These are phyloP conservation scores for Prunella vulgaris DNA, from an alignment of 257 asterid species.

Conservation along the genomic window DNA sequence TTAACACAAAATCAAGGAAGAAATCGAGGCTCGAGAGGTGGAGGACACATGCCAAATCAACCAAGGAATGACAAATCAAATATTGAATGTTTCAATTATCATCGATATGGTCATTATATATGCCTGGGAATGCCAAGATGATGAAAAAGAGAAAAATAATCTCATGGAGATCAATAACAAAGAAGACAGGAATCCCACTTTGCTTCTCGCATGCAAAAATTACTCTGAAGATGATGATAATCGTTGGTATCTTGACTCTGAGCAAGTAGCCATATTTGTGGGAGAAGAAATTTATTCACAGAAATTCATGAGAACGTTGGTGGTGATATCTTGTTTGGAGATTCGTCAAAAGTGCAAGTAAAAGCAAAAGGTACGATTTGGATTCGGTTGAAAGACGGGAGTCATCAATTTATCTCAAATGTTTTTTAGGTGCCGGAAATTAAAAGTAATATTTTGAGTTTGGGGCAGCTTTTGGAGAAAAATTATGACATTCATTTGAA, in stretches of 20 bases:
- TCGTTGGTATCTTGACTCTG: neutral
- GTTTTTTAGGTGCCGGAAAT: neutral
- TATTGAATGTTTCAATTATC: no score
- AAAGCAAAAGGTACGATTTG: neutral
- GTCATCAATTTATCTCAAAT: constrained; percentile 1
- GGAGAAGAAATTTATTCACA: neutral
- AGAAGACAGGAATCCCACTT: neutral
- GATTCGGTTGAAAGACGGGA: neutral
- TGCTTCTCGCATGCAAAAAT: neutral
- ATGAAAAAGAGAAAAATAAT: no score
- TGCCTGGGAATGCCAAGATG: no score
- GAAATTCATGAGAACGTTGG: no score
- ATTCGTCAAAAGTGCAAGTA: neutral
- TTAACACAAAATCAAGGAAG: no score
- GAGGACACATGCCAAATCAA: no score
- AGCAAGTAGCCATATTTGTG: neutral
- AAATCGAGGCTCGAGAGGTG: no score
- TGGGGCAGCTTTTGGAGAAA: neutral
- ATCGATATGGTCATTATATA: no score
- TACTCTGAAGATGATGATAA: neutral
- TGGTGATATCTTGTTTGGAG: neutral
- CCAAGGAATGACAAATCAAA: no score
- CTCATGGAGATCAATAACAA: neutral
- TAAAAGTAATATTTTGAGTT: neutral
- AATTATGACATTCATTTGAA: constrained; percentile 2